Percentiles rank a stretch among this genome's conserved stretches.
These are phyloP conservation scores for Scheffersomyces lignosus DNA, from an alignment of 805 yeast genomes.

Conservation along the genomic window DNA sequence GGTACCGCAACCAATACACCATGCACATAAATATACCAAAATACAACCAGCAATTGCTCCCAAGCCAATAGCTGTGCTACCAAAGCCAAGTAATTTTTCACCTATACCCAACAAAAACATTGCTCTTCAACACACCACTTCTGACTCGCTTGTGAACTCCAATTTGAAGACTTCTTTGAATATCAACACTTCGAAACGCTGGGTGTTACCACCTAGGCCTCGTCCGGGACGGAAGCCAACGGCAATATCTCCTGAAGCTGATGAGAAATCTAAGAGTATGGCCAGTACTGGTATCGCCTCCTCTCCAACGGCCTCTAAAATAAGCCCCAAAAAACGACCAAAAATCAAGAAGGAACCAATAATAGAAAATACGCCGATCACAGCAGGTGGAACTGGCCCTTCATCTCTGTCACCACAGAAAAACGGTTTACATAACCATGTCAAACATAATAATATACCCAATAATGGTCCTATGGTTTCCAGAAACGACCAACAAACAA, in stretches of 20 bases:
- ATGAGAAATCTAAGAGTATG: background rate
- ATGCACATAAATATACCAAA: slow-evolving; percentile 28
- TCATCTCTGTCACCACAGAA: background rate
- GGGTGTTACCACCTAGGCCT: slow-evolving; percentile 44
- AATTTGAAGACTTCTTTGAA: slow-evolving; percentile 18
- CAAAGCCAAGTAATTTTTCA: slow-evolving; percentile 23
- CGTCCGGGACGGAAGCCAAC: slow-evolving; percentile 43
- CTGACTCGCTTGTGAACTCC: slow-evolving; percentile 11
- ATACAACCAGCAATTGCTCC: slow-evolving; percentile 43
- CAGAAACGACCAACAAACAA: background rate
- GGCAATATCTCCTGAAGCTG: background rate
- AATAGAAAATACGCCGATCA: background rate
- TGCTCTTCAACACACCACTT: slow-evolving; percentile 17
- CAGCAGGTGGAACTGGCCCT: background rate
- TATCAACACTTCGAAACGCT: slow-evolving; percentile 38
- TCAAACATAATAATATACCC: too few relatives aligned
- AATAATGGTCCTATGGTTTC: too few relatives aligned
- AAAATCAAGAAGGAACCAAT: slow-evolving; percentile 8
- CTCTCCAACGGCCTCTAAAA: background rate
- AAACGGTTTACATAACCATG: too few relatives aligned
- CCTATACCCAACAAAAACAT: slow-evolving; percentile 15
- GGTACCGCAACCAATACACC: background rate
- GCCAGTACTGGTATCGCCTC: too few relatives aligned
- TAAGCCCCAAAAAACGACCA: slow-evolving; percentile 11
- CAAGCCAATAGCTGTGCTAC: slow-evolving; percentile 31